Percentiles rank a stretch among this genome's conserved stretches.
phyloP scores from a whole-genome alignment of 2,329 filamentous ascomycete genomes.

The Ophiosphaerella narmari region DNA sequence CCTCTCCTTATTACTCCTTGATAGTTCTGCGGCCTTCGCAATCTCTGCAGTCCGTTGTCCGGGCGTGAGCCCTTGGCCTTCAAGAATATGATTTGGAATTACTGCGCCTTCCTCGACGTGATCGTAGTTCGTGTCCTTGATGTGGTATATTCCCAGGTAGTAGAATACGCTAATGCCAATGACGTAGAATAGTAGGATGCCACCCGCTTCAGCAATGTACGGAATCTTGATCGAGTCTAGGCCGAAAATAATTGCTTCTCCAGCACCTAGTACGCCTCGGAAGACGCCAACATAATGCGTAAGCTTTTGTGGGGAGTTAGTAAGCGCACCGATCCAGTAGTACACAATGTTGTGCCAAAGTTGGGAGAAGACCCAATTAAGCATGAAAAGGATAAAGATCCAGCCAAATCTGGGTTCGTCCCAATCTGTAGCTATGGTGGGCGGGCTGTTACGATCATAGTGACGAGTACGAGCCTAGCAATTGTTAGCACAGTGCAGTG shows the following conservation, averaged over 20 bases:
- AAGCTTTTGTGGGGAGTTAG: conserved; percentile 38
- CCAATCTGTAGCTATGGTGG: conserved; percentile 34
- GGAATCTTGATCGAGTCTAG: conserved; percentile 38
- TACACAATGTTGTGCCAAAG: conserved; percentile 40
- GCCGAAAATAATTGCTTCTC: conserved; percentile 38
- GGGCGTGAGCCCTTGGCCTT: conserved; percentile 23
- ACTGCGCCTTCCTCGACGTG: conserved; percentile 30
- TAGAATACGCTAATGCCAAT: conserved; percentile 32
- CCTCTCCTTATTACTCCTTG: not conserved
- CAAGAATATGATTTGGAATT: conserved; percentile 33
- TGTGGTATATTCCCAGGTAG: conserved; percentile 33
- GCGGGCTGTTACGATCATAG: conserved; percentile 30
- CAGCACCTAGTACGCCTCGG: conserved; percentile 35
- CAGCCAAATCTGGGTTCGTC: conserved; percentile 30
- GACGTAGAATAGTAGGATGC: conserved; percentile 35
- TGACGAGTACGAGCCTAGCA: conserved; percentile 34
- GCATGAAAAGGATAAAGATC: conserved; percentile 38
- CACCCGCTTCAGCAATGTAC: conserved; percentile 34
- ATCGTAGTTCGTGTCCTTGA: conserved; percentile 39
- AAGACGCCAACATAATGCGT: conserved; percentile 40
- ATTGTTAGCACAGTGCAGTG: not conserved
- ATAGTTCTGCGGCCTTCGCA: not conserved
- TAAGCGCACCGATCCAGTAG: conserved; percentile 40
- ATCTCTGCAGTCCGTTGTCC: conserved; percentile 18
- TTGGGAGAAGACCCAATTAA: conserved; percentile 38